Evolutionary conservation across 495 filamentous ascomycete genomes (phyloP), one percentile per base, ranked within the genome.

Genomic region (Aspergillus saccharolyticus): DNA sequence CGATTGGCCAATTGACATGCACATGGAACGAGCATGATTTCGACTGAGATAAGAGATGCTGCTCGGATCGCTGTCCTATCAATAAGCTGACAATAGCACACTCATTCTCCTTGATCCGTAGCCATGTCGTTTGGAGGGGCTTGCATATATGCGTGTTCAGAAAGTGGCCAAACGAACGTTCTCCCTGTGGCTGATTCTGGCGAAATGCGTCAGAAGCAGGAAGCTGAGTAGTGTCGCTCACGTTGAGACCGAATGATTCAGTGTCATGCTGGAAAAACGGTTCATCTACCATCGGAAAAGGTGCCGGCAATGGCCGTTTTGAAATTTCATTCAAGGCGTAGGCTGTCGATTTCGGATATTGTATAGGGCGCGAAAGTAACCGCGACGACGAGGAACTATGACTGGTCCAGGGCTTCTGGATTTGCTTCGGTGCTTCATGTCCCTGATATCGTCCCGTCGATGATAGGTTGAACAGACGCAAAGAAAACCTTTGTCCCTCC

Each of bases 271-370:
- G 57, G 22, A 63, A 46, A 16, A 56, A 57, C 16, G 56, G 43
- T 1, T 57, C 59, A 43, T 59, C 56, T 8, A 59, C 44, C 8
- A 57, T 57, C 4, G 61, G 56, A n/a, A 59, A 54, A 14, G 57
- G 54, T 10, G 49, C 50, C 2, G 57, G 61, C 42, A 63, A 63
- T 45, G 61, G 56, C 33, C 49, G 43, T 24, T 48, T 46, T 9
- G 54, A 45, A 18, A 54, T 53, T n/a, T 59, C 55, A 6, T 59
- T 22, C 12, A 50, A 50, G 24, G 57, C 24, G 18, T 28, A 44
- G 2, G 46, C 33, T 9, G 42, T 57, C 6, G 54, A 19, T 17
- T 42, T 52, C 21, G 28, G 56, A 43, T 19, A 15, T 44, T 56
- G 50, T 42, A 42, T 30, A 5, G 44, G 44, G 6, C 57, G 61